Evolutionary conservation across 1,284 basidiomycete species (phyloP).

Genomic region (Mycosarcoma maydis): DNA sequence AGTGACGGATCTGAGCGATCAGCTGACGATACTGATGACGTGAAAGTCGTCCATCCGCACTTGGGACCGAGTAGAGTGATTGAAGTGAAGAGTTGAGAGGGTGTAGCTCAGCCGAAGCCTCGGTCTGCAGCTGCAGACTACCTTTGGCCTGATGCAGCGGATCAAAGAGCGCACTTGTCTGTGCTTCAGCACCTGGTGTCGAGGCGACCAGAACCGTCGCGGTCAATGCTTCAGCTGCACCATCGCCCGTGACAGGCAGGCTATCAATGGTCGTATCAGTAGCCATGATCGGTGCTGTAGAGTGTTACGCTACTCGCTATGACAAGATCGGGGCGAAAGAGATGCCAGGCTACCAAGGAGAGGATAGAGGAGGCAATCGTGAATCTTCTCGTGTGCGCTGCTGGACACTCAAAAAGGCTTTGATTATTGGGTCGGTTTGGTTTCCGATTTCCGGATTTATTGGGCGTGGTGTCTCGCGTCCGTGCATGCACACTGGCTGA

Average conservation of each 20-base stretch:
- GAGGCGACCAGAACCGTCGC: constrained; percentile 18
- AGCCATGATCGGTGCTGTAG: no score
- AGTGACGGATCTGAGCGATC: constrained; percentile 41
- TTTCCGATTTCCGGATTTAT: constrained; percentile 6
- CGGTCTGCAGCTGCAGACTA: constrained; percentile 12
- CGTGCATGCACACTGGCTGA: constrained; percentile 24
- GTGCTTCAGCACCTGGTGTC: constrained; percentile 2
- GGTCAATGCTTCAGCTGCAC: constrained; percentile 9
- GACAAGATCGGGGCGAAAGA: background rate
- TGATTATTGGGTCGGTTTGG: no score
- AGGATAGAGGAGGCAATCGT: background rate
- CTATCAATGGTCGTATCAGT: constrained; percentile 1
- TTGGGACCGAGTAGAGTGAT: constrained; percentile 25
- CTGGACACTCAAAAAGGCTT: background rate
- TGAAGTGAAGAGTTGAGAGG: constrained; percentile 34
- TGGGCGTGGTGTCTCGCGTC: constrained; percentile 22
- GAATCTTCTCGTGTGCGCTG: background rate
- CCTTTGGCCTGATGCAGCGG: constrained; percentile 19
- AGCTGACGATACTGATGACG: constrained; percentile 43
- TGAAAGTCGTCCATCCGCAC: constrained; percentile 15
- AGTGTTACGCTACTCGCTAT: no score
- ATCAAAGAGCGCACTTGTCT: constrained; percentile 20
- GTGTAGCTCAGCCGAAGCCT: constrained; percentile 17
- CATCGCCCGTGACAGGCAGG: background rate
- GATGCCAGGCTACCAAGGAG: background rate